A percentile compares a stretch with the other conserved stretches of the same genome.
These are phyloP conservation scores for Urochloa ruziziensis DNA, from an alignment of 176 grass and related monocot species.

Conservation along the genomic window DNA sequence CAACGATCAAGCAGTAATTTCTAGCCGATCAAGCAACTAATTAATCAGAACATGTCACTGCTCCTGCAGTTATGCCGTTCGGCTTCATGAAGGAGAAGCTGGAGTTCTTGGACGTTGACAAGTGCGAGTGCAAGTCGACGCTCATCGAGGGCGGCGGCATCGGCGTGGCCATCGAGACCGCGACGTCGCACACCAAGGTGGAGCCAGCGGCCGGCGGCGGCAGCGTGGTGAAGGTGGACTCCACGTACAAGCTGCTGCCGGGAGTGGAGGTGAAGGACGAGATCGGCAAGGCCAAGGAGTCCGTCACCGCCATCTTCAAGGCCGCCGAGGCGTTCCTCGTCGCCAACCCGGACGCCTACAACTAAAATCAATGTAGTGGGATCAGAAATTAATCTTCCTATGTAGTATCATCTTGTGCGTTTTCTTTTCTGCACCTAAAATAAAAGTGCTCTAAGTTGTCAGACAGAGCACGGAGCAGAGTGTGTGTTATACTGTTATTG, in stretches of 20 bases:
- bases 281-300: slow-evolving; percentile 44
- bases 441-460: background rate
- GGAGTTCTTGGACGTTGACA: background rate
- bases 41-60: background rate
- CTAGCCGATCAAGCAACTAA: background rate
- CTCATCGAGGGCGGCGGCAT: background rate
- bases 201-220: slow-evolving; percentile 31
- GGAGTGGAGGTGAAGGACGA: background rate
- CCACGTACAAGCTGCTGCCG: background rate
- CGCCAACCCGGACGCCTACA: background rate
- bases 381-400: background rate
- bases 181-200: slow-evolving; percentile 56
- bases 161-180: slow-evolving; percentile 17
- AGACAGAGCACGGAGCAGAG: background rate
- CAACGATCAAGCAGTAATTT: background rate
- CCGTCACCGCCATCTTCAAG: background rate
- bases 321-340: background rate
- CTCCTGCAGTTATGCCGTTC: slow-evolving; percentile 47
- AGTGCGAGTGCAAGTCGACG: background rate
- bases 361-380: background rate
- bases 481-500: background rate
- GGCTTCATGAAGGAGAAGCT: slow-evolving; percentile 35
- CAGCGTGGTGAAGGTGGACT: background rate
- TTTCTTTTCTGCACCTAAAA: background rate
- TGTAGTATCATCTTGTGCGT: background rate